Base-by-base conservation (phyloP, 495 filamentous ascomycete genomes). In the Staphylotrichum longicolle region DNA sequence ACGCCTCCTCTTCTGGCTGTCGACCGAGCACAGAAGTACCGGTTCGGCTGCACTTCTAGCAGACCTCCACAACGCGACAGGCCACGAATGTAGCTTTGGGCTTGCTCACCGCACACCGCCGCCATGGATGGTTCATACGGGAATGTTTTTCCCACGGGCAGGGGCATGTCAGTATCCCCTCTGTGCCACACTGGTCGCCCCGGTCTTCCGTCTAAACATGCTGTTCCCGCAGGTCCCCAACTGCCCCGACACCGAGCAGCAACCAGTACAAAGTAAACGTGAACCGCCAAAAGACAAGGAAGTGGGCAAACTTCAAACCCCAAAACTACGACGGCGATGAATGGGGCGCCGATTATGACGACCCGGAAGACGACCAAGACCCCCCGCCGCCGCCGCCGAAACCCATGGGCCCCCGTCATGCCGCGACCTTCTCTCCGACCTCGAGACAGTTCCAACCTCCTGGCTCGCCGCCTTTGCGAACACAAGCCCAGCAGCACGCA, bases 311-410 rank as follows among this genome's bases (percentile, higher is more conserved):
- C 67, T 94, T 94, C 30, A 95, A 93, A 71, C 80, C 86, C 42
- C 85, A 86, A 60, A 88, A 87, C 60, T 98, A 98, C 68, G 94
- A 93, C 68, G 94, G 93, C 61, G 91, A 91, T 65, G 93, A 96
- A 67, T 97, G 94, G 90, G 94, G 91, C 46, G 89, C 88, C 51
- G 89, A 91, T 40, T 89, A 88, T 44, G 88, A 91, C 65, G 87
- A 85, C 35, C 62, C 73, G 32, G 40, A 1, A 20, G 73, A 78
- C 9, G 78, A 83, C 12, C 74, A 78, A 20, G 77, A 79, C n/a
- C 72, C 74, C 11, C 73, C 75, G 5, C 70, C 68, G 15, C 37
- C 37, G 6, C 78, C 69, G 62, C 56, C 60, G 47, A 70, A 69
- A 44, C 70, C 72, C 8, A 32, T 60, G 20, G 68, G 65, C 10